Evolutionary conservation across 352 stramenopile genomes (phyloP).

Genomic region (Globisporangium yorkense): DNA sequence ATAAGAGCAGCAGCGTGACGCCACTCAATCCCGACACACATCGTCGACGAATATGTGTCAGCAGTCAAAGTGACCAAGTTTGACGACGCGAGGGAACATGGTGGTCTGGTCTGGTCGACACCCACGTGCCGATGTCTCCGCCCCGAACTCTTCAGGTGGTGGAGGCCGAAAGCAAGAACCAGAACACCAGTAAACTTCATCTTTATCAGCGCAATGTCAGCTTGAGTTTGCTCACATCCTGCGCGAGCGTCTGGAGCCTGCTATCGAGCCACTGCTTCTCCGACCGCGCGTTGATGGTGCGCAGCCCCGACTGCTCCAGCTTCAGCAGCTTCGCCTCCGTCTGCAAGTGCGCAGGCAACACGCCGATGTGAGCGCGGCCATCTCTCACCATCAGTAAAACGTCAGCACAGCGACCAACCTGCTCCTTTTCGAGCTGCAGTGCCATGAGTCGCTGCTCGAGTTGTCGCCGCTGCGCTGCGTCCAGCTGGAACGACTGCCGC

Average conservation of each 20-base stretch:
- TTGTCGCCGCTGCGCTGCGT: conserved; percentile 30
- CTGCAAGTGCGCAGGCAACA: conserved; percentile 6
- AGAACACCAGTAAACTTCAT: background rate
- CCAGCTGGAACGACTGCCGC: conserved; percentile 34
- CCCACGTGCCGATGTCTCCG: too few species aligned
- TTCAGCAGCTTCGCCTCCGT: conserved; percentile 33
- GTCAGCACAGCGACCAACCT: conserved; percentile 14
- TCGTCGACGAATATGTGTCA: too few species aligned
- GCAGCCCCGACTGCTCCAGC: conserved; percentile 31
- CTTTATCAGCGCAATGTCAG: conserved; percentile 18
- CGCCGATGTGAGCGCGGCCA: background rate
- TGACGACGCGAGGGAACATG: too few species aligned
- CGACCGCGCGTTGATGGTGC: conserved; percentile 36
- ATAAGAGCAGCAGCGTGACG: background rate
- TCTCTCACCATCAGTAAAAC: background rate
- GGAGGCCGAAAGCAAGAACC: too few species aligned
- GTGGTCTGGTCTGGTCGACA: too few species aligned
- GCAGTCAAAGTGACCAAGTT: too few species aligned
- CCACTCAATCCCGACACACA: background rate
- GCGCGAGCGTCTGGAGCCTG: conserved; percentile 19
- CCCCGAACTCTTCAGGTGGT: too few species aligned
- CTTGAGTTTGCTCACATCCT: conserved; percentile 29
- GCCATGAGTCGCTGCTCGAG: conserved; percentile 37
- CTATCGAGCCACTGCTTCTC: conserved; percentile 28
- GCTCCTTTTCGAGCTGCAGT: conserved; percentile 41